Percentiles rank a stretch among this genome's conserved stretches.
These are phyloP conservation scores for Ophiostoma tasmaniense DNA, from an alignment of 2,329 filamentous ascomycete species.

Conservation along the genomic window DNA sequence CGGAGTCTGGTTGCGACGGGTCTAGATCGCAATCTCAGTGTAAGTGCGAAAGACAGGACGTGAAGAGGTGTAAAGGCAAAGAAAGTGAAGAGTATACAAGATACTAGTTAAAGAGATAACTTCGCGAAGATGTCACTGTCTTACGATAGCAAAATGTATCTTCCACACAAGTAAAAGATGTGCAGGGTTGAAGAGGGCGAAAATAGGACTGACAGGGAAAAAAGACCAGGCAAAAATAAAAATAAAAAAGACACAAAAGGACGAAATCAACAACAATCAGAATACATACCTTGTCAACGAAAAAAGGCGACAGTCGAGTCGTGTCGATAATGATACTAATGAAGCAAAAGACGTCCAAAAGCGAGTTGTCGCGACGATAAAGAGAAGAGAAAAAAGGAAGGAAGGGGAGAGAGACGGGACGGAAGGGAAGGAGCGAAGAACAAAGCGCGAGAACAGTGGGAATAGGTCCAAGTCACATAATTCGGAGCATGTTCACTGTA, in stretches of 20 bases:
- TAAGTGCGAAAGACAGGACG: neutral
- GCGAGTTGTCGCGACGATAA: conserved; percentile 16
- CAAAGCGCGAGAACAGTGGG: neutral
- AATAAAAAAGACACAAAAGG: neutral
- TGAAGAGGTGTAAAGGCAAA: neutral
- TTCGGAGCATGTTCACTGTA: neutral
- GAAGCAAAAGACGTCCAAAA: neutral
- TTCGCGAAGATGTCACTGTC: neutral
- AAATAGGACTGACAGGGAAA: neutral
- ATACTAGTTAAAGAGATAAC: neutral
- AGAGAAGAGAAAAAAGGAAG: conserved; percentile 5
- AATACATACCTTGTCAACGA: neutral
- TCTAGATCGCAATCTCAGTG: neutral
- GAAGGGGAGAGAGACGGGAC: neutral
- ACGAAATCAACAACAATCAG: neutral
- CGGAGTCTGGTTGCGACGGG: conserved; percentile 1
- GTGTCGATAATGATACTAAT: neutral
- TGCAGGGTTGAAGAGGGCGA: neutral
- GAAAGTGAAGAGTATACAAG: neutral
- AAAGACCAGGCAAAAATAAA: neutral
- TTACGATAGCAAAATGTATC: neutral
- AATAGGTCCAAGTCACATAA: neutral
- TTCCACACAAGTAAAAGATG: neutral
- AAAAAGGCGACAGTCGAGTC: neutral
- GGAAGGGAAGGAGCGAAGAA: neutral